Evolutionary conservation across 768 basidiomycete species (phyloP).

Genomic region (Boletus tomentosulus): DNA sequence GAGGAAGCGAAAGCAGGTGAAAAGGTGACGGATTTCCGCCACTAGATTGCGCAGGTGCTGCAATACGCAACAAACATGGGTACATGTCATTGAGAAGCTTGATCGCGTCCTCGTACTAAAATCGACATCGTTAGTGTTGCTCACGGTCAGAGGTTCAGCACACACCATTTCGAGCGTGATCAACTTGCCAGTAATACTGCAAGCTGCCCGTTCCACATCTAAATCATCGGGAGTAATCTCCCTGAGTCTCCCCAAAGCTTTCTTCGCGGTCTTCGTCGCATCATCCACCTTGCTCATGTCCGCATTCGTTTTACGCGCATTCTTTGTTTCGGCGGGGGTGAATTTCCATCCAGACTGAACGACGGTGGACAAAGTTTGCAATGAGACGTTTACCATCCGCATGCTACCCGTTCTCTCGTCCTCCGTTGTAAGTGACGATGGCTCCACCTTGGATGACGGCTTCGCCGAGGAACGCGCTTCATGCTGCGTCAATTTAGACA

Average conservation of each 20-base stretch:
- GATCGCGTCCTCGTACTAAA: slow-evolving; percentile 53
- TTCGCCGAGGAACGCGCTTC: slow-evolving; percentile 28
- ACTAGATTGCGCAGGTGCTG: background rate
- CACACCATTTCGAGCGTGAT: slow-evolving; percentile 69
- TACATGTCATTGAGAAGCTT: slow-evolving; percentile 45
- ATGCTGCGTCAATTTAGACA: slow-evolving; percentile 26
- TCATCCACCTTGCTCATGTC: slow-evolving; percentile 35
- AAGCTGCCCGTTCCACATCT: slow-evolving; percentile 72
- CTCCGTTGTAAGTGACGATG: slow-evolving; percentile 21
- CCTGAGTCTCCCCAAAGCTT: slow-evolving; percentile 47
- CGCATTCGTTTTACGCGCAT: slow-evolving; percentile 16
- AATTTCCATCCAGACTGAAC: slow-evolving; percentile 62
- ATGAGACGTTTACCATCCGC: slow-evolving; percentile 59
- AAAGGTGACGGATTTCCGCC: slow-evolving; percentile 6
- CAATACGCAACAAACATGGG: slow-evolving; percentile 32
- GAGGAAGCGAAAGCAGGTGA: slow-evolving; percentile 41
- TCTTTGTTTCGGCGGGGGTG: slow-evolving; percentile 21
- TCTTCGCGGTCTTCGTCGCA: slow-evolving; percentile 33
- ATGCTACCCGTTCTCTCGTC: slow-evolving; percentile 46
- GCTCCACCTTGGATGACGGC: slow-evolving; percentile 7
- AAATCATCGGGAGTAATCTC: slow-evolving; percentile 42
- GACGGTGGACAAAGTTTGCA: slow-evolving; percentile 50
- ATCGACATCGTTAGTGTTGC: background rate
- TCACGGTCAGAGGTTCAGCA: slow-evolving; percentile 3
- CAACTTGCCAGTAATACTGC: slow-evolving; percentile 63